Evolutionary conservation across 1,284 basidiomycete genomes (phyloP).

Genomic region (Coniophora puteana): DNA sequence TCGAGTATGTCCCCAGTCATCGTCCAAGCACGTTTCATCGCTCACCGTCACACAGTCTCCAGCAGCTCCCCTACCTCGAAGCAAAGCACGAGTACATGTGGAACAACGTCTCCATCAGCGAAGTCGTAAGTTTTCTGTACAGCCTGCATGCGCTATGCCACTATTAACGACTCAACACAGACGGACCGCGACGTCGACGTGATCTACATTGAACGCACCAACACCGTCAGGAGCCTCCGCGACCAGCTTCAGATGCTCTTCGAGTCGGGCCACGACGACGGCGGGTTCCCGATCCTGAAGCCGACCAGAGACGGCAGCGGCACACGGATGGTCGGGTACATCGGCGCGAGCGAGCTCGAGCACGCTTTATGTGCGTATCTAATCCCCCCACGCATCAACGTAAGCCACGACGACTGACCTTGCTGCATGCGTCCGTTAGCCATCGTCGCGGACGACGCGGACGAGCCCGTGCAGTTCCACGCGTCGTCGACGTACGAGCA

Average conservation of each 20-base stretch:
- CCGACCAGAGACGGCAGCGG: slow-evolving; percentile 41
- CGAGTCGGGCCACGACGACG: slow-evolving; percentile 66
- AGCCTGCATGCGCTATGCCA: slow-evolving; percentile 2
- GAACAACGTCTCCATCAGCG: slow-evolving; percentile 70
- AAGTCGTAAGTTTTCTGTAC: slow-evolving; percentile 56
- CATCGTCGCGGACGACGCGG: slow-evolving; percentile 72
- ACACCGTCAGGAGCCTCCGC: slow-evolving; percentile 70
- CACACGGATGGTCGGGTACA: slow-evolving; percentile 83
- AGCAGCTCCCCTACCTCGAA: slow-evolving; percentile 89
- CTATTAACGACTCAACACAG: slow-evolving; percentile 36
- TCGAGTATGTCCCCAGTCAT: slow-evolving; percentile 62
- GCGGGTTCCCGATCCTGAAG: slow-evolving; percentile 84
- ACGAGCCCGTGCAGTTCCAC: slow-evolving; percentile 65
- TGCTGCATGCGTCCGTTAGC: slow-evolving; percentile 36
- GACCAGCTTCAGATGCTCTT: slow-evolving; percentile 63
- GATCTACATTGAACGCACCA: slow-evolving; percentile 62
- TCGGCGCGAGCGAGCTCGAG: slow-evolving; percentile 90
- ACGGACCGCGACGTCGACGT: slow-evolving; percentile 60
- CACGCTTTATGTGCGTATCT: slow-evolving; percentile 78
- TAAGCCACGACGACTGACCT: slow-evolving; percentile 5
- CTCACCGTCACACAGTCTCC: slow-evolving; percentile 36
- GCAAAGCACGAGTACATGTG: slow-evolving; percentile 86
- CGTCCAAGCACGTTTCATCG: background rate
- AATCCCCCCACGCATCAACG: background rate
- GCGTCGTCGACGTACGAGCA: slow-evolving; percentile 37